A percentile compares a stretch with the other conserved stretches of the same genome.
phyloP scores from a whole-genome alignment of 768 basidiomycete genomes.

The Trametes cinnabarina region DNA sequence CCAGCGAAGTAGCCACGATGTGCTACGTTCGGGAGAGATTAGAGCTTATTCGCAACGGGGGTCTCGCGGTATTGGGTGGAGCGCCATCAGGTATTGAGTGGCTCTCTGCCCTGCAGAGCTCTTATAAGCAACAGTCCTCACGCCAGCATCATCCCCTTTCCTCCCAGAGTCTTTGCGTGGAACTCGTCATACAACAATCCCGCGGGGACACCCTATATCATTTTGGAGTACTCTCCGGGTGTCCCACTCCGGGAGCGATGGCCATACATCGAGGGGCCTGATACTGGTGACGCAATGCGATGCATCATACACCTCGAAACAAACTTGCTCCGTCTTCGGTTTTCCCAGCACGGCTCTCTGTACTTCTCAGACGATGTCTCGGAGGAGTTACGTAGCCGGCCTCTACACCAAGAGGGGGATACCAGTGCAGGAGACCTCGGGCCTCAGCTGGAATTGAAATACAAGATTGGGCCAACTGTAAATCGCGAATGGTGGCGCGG shows the following conservation, averaged over 20 bases:
- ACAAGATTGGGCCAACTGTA: background rate
- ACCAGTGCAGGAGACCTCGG: background rate
- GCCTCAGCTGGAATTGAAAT: background rate
- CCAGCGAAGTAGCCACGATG: no score
- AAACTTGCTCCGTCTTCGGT: background rate
- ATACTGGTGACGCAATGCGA: background rate
- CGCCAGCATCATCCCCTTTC: background rate
- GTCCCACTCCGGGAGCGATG: background rate
- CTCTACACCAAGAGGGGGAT: background rate
- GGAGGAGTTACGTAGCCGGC: background rate
- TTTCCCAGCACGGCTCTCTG: background rate
- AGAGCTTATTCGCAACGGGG: no score
- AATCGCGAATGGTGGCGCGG: constrained; percentile 2
- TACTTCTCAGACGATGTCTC: background rate
- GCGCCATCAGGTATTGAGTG: no score
- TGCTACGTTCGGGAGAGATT: no score
- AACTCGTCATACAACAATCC: background rate
- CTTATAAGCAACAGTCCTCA: no score
- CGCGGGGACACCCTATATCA: background rate
- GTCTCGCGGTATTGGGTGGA: no score
- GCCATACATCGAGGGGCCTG: background rate
- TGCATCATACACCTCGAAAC: background rate
- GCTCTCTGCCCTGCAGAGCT: no score
- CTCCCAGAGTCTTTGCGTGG: constrained; percentile 5
- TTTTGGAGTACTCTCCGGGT: background rate